phyloP scores from a whole-genome alignment of 2,329 filamentous ascomycete species.

The Tricladium varicosporioides region DNA sequence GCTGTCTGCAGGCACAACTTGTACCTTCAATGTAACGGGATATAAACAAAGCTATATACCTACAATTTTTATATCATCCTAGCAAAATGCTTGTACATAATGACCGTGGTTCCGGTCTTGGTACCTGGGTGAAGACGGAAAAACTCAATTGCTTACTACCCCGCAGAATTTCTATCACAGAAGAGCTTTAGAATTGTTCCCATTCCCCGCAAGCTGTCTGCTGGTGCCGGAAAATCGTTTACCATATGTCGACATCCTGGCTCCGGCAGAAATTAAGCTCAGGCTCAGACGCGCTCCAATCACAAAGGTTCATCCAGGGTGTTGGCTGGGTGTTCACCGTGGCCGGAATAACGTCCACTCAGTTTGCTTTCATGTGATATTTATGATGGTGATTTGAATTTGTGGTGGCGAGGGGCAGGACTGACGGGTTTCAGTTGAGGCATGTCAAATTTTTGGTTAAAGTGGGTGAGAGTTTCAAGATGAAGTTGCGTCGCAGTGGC shows the following conservation, averaged over 20 bases:
- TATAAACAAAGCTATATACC: conserved; percentile 4
- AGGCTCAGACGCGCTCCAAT: conserved; percentile 17
- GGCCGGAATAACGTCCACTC: too few species aligned
- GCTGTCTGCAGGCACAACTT: not conserved
- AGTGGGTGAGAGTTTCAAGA: too few species aligned
- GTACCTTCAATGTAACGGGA: not conserved
- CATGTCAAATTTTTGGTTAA: too few species aligned
- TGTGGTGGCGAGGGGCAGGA: not conserved
- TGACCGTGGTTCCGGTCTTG: too few species aligned
- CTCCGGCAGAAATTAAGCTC: conserved; percentile 1
- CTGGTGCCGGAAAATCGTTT: conserved; percentile 7
- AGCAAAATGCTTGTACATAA: too few species aligned
- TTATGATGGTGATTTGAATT: too few species aligned
- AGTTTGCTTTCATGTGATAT: too few species aligned
- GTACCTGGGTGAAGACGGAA: conserved; percentile 14
- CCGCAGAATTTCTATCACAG: conserved; percentile 13
- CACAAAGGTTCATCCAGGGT: not conserved
- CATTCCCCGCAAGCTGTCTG: conserved; percentile 12
- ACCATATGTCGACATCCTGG: conserved; percentile 1
- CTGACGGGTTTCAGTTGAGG: too few species aligned
- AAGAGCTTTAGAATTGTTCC: not conserved
- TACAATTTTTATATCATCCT: not conserved
- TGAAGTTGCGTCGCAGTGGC: not conserved
- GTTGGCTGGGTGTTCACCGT: too few species aligned
- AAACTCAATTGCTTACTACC: conserved; percentile 15